Base-by-base conservation (phyloP, 1,284 basidiomycete genomes). In the Boletus mariae region DNA sequence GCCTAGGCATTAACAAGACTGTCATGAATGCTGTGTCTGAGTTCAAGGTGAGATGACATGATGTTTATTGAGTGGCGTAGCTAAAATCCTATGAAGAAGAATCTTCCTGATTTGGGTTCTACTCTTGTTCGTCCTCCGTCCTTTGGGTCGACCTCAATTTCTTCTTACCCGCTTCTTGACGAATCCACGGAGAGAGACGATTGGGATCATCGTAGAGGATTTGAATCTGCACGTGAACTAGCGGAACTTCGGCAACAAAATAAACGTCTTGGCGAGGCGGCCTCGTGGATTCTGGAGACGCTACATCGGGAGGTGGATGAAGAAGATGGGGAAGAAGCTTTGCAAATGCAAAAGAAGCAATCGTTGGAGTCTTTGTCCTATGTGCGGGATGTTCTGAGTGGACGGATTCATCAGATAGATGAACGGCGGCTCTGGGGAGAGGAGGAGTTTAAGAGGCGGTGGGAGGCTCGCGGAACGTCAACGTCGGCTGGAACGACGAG, bases 51-150 rank as follows among this genome's bases (percentile, higher is more conserved):
- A 63, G 77, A 63, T 28, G 15, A 13, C 10, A 38, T 17, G 38
- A 8, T 15, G 6, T 9, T 45, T 38, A 9, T 29, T 11, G 28
- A 17, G 15, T 11, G 3, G 17, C 20, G 32, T 49, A 37, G 35
- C 44, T 59, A 58, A 57, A 45, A 44, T 40, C 38, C 32, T 35
- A 47, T 51, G 5, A 61, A 93, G 92, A 85, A 82, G 56, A 94
- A 91, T 68, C 79, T 94, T 17, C 91, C 92, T 2, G 92, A 94
- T 59, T 64, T 92, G 15, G 75, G 86, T 11, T 79, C 79, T n/a
- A 82, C 83, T 15, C 73, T 91, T n/a, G 77, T 78, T 35, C 81
- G 80, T 28, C 60, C 76, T 1, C 75, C 84, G 25, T 73, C 81
- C 1, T 71, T 70, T 29, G 67, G 67, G 28, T 61, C 71, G 46